A percentile compares a stretch with the other conserved stretches of the same genome.
These are phyloP conservation scores for Simmondsia chinensis DNA, from an alignment of 148 eudicot genomes.

Conservation along the genomic window DNA sequence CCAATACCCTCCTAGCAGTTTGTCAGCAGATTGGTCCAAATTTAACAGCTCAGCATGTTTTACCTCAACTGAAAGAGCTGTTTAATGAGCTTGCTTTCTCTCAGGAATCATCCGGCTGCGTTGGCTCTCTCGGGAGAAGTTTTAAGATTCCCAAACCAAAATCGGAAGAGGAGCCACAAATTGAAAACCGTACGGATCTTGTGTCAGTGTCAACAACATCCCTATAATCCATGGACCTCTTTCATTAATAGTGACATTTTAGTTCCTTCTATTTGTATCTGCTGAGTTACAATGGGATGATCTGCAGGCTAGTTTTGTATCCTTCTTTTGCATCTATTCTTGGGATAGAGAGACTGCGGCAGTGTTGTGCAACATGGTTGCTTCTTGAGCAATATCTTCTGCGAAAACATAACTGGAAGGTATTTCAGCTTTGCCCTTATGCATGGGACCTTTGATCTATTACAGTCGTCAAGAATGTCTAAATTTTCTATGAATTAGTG, in stretches of 20 bases:
- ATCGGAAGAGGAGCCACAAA: constrained; percentile 31
- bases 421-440: constrained; percentile 21
- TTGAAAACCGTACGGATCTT: constrained; percentile 71
- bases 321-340: constrained; percentile 91
- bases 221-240: background rate
- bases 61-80: constrained; percentile 77
- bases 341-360: constrained; percentile 94
- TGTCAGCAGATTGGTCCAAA: constrained; percentile 87
- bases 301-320: constrained; percentile 73
- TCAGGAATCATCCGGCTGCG: constrained; percentile 38
- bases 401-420: constrained; percentile 81
- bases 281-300: constrained; percentile 7
- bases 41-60: constrained; percentile 68
- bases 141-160: constrained; percentile 19
- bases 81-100: constrained; percentile 92
- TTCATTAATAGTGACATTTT: background rate
- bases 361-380: constrained; percentile 93
- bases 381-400: constrained; percentile 88
- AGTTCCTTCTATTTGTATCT: constrained; percentile 1
- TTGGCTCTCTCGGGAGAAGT: constrained; percentile 32
- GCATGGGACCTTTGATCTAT: background rate
- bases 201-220: constrained; percentile 50
- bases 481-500: constrained; percentile 48
- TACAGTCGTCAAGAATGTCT: constrained; percentile 5
- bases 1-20: constrained; percentile 57